Base-by-base conservation (phyloP, 805 yeast species). In the Starmerella kuoi region DNA sequence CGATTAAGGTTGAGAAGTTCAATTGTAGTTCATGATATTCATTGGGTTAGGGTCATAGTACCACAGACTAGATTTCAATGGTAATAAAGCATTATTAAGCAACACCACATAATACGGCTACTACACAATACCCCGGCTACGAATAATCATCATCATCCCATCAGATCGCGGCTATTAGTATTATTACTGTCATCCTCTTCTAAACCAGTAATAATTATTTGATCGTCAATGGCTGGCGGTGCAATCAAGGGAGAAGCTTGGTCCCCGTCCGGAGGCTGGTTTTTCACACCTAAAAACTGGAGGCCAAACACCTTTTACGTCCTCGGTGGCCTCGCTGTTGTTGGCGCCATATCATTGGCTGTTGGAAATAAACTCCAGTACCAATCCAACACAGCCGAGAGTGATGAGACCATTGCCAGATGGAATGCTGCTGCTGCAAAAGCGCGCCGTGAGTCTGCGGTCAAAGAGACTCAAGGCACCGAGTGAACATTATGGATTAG, bases 261-360 rank as follows among this genome's bases (percentile, higher is more conserved):
- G 59, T 56, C 73, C 18, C 74, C 73, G 22, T 53, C 73, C 2
- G 78, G 78, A 43, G 78, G 77, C 38, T 73, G 78, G 77, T 67
- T 55, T 56, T 67, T 67, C 53, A 66, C 68, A 14, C 78, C 78
- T 17, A 61, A 60, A 50, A 73, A 73, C 61, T 68, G 69, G 60
- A 63, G 62, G 43, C 48, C 59, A 20, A 73, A 73, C 55, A 66
- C 73, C 8, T 41, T 54, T 12, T 53, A 65, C 36, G 68, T 67
- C 9, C 58, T 64, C 17, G 63, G 61, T 11, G 70, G 70, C 1
- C 59, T 65, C 36, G 57, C 63, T 23, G 59, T 59, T 3, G 55
- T 59, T 5, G 51, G 64, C 18, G 57, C 55, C 33, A 56, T 56
- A 24, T 48, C 66, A 24, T 66, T 61, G 49, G 41, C 47, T 17